These are phyloP conservation scores for Trichoderma polysporum DNA, from an alignment of 2,329 filamentous ascomycete species.

Conservation along the genomic window DNA sequence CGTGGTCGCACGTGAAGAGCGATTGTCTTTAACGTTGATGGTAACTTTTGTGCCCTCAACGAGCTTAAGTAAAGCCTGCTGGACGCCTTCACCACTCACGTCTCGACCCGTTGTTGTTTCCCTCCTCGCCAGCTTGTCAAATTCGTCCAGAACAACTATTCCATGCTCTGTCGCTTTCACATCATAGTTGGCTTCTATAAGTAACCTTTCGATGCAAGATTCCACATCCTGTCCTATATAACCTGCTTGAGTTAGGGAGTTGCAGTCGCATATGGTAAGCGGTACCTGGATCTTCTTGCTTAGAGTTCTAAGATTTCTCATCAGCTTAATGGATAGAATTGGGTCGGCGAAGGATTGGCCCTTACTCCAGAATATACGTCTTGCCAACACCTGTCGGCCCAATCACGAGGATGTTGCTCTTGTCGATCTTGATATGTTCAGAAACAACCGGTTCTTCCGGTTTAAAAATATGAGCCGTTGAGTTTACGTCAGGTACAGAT, in stretches of 20 bases:
- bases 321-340: constrained; percentile 1
- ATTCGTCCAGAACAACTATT: constrained; percentile 94
- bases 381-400: constrained; percentile 95
- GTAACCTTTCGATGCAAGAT: constrained; percentile 83
- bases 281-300: constrained; percentile 92
- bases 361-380: constrained; percentile 80
- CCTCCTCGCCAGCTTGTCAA: constrained; percentile 92
- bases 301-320: constrained; percentile 64
- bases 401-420: constrained; percentile 88
- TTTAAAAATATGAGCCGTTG: constrained; percentile 47
- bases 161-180: constrained; percentile 81
- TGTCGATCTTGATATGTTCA: constrained; percentile 74
- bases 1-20: constrained; percentile 53
- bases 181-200: constrained; percentile 89
- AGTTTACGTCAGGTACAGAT: constrained; percentile 32
- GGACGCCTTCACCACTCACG: constrained; percentile 93
- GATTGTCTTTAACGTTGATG: constrained; percentile 80
- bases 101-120: constrained; percentile 88
- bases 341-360: too few species aligned
- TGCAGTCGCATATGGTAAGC: constrained; percentile 94
- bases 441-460: constrained; percentile 46
- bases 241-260: constrained; percentile 91
- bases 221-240: constrained; percentile 99
- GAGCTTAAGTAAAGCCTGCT: constrained; percentile 92
- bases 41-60: constrained; percentile 95